These are phyloP conservation scores for Madurella mycetomatis DNA, from an alignment of 2,329 filamentous ascomycete genomes.

Conservation along the genomic window DNA sequence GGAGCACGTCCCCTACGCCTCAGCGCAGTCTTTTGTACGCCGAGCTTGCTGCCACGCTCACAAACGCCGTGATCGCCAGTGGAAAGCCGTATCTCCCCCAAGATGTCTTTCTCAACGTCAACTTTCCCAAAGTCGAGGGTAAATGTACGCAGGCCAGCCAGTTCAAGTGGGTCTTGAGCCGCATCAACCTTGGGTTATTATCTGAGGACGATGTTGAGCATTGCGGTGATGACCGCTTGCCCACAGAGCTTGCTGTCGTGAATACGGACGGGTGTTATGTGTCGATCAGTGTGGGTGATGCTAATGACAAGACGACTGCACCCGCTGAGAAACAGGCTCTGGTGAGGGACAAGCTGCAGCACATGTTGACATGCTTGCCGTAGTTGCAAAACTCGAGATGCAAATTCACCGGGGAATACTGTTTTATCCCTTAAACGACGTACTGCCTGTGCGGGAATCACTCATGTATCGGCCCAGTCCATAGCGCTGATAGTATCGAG, in stretches of 20 bases:
- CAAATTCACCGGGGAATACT: no score
- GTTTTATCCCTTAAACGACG: no score
- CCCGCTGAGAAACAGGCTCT: slow-evolving; percentile 45
- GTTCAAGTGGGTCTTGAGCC: slow-evolving; percentile 61
- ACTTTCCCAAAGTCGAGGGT: slow-evolving; percentile 53
- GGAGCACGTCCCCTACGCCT: slow-evolving; percentile 50
- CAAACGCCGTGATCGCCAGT: slow-evolving; percentile 48
- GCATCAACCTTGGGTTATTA: slow-evolving; percentile 55
- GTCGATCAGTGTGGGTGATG: slow-evolving; percentile 59
- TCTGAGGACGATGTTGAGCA: slow-evolving; percentile 51
- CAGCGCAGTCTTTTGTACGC: slow-evolving; percentile 57
- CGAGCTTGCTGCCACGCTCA: slow-evolving; percentile 56
- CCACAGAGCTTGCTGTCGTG: slow-evolving; percentile 54
- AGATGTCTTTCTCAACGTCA: slow-evolving; percentile 63
- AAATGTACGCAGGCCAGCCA: slow-evolving; percentile 48
- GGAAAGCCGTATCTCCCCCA: slow-evolving; percentile 60
- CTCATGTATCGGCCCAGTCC: no score
- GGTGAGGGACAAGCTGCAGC: slow-evolving; percentile 46
- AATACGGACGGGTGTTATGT: slow-evolving; percentile 52
- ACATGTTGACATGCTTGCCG: slow-evolving; percentile 19
- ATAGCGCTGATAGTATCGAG: no score
- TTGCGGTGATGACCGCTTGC: slow-evolving; percentile 53
- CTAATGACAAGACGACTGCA: slow-evolving; percentile 57
- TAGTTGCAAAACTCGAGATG: background rate
- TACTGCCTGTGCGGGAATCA: no score